These are phyloP conservation scores for Carex littledalei DNA, from an alignment of 176 grass and related monocot genomes.

Conservation along the genomic window DNA sequence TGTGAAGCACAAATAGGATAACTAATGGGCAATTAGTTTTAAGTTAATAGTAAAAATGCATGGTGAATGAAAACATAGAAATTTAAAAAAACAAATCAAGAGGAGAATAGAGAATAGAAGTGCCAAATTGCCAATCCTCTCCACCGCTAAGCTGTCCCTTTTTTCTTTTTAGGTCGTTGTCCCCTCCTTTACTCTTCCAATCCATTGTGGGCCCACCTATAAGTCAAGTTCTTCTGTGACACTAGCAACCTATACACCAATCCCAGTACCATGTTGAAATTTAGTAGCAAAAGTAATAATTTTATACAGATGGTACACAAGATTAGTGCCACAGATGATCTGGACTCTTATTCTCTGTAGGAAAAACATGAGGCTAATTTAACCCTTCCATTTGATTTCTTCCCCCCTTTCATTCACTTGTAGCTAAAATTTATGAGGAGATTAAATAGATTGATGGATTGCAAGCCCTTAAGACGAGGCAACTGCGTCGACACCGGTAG, in stretches of 20 bases:
- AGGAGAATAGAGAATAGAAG: slow-evolving; percentile 18
- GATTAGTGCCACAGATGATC: slow-evolving; percentile 1
- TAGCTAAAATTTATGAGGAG: slow-evolving; percentile 9
- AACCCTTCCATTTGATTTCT: slow-evolving; percentile 17
- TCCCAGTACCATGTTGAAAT: slow-evolving; percentile 15
- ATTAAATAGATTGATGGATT: slow-evolving; percentile 29
- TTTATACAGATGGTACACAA: background rate
- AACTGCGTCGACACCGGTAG: slow-evolving; percentile 3
- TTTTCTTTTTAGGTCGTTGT: slow-evolving; percentile 35
- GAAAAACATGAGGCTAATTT: slow-evolving; percentile 1
- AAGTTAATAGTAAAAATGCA: slow-evolving; percentile 19
- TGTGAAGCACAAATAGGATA: background rate
- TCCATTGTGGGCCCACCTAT: slow-evolving; percentile 12
- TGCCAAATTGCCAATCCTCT: slow-evolving; percentile 21
- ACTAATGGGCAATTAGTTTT: background rate
- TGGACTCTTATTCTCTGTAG: background rate
- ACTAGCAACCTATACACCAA: background rate
- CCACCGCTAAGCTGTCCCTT: slow-evolving; percentile 44
- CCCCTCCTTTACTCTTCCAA: slow-evolving; percentile 25
- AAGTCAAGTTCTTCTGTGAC: background rate
- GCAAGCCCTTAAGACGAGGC: slow-evolving; percentile 1
- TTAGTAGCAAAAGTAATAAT: background rate
- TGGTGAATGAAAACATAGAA: slow-evolving; percentile 7
- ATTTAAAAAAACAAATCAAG: background rate
- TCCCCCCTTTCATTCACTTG: slow-evolving; percentile 18